Percentiles rank a stretch among this genome's conserved stretches.
These are phyloP conservation scores for Trametes sanguinea DNA, from an alignment of 768 basidiomycete genomes.

Conservation along the genomic window DNA sequence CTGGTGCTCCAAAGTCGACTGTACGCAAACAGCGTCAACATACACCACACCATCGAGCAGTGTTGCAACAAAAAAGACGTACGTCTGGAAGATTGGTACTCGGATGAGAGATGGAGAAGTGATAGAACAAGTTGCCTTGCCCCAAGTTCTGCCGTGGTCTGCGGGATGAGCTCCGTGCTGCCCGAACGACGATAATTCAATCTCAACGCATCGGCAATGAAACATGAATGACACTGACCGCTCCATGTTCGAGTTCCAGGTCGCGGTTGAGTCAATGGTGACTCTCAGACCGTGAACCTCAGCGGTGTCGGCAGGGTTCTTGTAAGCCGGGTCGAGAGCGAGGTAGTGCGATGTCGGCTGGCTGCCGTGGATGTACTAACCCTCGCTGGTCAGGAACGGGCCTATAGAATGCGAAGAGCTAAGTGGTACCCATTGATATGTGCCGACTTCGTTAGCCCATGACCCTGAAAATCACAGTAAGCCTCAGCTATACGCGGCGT, in stretches of 20 bases:
- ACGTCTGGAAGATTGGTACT: constrained; percentile 56
- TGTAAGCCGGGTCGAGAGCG: constrained; percentile 49
- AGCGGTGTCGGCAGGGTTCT: constrained; percentile 56
- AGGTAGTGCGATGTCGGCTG: constrained; percentile 55
- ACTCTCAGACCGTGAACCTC: constrained; percentile 54
- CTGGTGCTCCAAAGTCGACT: constrained; percentile 61
- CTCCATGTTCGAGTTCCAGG: constrained; percentile 54
- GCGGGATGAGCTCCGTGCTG: constrained; percentile 37
- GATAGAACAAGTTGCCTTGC: constrained; percentile 59
- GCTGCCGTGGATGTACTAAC: constrained; percentile 54
- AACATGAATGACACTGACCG: constrained; percentile 32
- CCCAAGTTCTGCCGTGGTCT: constrained; percentile 57
- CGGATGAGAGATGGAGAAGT: constrained; percentile 56
- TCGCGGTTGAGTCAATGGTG: constrained; percentile 55
- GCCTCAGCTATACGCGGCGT: not conserved
- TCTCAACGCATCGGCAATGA: not conserved
- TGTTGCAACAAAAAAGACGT: not conserved
- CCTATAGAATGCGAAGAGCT: not conserved
- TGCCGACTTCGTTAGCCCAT: constrained; percentile 54
- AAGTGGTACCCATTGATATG: constrained; percentile 54
- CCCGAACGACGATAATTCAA: not conserved
- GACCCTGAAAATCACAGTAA: constrained; percentile 42
- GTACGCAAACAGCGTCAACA: not conserved
- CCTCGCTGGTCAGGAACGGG: not conserved
- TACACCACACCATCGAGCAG: not conserved